Evolutionary conservation across 2,329 filamentous ascomycete species (phyloP), one percentile per base, ranked within the genome.

Genomic region (Fusarium equiseti): DNA sequence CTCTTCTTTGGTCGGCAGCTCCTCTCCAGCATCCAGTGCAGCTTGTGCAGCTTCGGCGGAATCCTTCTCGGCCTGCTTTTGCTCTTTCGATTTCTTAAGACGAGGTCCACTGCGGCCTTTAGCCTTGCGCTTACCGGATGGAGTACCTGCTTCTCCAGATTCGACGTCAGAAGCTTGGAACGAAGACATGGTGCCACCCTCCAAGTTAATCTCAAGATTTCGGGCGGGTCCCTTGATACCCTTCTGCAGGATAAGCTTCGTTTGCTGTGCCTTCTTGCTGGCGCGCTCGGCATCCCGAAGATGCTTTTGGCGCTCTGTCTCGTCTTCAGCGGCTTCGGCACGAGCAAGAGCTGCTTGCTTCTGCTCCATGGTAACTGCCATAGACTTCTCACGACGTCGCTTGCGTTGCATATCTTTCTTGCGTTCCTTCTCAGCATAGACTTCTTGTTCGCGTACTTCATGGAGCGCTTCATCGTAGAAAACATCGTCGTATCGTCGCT

Each of bases 331-430:
- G 56, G 91, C 89, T 63, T 91, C 88, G 12, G 95, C 93, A 71
- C 91, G 91, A 68, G 91, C 90, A 46, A 97, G 85, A 6, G 94
- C 93, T 6, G 92, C 89, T 70, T 96, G 92, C 82, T 97, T 96
- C 78, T 94, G 91, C 78, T 98, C 95, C 75, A 97, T 92, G 9
- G 94, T 95, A 64, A 97, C 92, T 6, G 94, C 94, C 86, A 98
- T 94, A 7, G 95, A 97, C 83, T 98, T 98, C 79, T 98, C 95
- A 20, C 96, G 92, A 45, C 96, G 91, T 65, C 96, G 90, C 84
- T 98, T 99, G 70, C 96, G 92, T 80, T 99, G 96, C 94, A 99
- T 98, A 78, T 99, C 96, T 84, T 99, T 99, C 85, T 99, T 99
- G 71, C 96, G 93, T 82, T 99, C 96, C 83, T 99, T 99, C 81